Base-by-base conservation (phyloP, 2,329 filamentous ascomycete genomes). In the Gyromitra esculenta region DNA sequence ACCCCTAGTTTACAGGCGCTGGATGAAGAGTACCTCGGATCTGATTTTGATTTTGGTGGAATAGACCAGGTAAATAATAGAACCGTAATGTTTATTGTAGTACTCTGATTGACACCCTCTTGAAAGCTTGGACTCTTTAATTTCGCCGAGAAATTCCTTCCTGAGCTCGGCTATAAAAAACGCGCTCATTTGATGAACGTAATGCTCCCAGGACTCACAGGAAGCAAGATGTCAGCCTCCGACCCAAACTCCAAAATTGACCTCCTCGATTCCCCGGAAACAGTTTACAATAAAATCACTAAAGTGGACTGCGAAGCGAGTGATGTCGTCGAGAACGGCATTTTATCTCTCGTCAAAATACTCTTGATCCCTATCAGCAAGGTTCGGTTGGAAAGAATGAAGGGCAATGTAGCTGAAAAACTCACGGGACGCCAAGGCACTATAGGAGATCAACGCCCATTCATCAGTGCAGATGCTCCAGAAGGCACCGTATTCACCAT, bases 141-240 rank as follows among this genome's bases (percentile, higher is more conserved):
- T 35, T 77, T 66, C 35, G 64, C 57, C 15, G 56, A 77, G 11
- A 50, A 70, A 35, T 66, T 62, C 37, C 70, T 77, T 15, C 75
- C 75, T 5, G 50, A 70, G 39, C 57, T 77, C 39, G 75, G 75
- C 18, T 57, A 77, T 37, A 66, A 18, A 13, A 74, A 70, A 25
- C 35, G 43, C 13, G 69, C 69, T 11, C 75, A 66, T 15, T 56
- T 73, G n/a, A 69, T 69, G 31, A 77, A 74, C 35, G 59, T 5
- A 37, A 64, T 77, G 57, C 39, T 77, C 3, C 69, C 75, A 1
- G 75, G 75, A 21, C 64, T 77, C 7, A 77, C 48, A 0, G 70
- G 75, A 5, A 64, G 59, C 11, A 77, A 77, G 35, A 74, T 77
- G 75, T 77, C 70, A 35, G 75, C 75, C 3, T 77, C 75, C 5